Conservation (phyloP, 805 yeast species). For the Spathaspora gorwiae region DNA sequence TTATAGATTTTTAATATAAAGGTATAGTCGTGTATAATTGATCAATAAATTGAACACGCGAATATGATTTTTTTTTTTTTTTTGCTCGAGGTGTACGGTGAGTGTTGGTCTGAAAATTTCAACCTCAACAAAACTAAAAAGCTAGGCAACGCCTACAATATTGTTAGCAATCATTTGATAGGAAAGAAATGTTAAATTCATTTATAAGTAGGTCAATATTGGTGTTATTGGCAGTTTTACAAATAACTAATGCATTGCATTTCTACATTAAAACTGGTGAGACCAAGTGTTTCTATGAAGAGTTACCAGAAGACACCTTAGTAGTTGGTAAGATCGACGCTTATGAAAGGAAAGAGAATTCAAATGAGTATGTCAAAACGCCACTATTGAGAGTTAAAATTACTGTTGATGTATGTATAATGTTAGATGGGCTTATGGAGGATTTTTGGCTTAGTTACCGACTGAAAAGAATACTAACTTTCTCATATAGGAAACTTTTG, state of each 20-base stretch:
- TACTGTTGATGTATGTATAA: slow-evolving; percentile 54
- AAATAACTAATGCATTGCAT: slow-evolving; percentile 51
- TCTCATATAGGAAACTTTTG: slow-evolving; percentile 50
- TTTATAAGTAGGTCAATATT: background rate
- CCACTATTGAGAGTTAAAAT: slow-evolving; percentile 58
- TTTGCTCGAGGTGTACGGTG: too few relatives aligned
- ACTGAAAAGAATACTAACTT: background rate
- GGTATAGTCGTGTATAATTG: too few relatives aligned
- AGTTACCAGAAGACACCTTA: slow-evolving; percentile 69
- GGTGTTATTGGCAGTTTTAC: slow-evolving; percentile 11
- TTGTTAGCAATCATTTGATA: background rate
- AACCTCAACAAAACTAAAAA: background rate
- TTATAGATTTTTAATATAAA: too few relatives aligned
- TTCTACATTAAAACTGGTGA: slow-evolving; percentile 75
- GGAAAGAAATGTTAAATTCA: slow-evolving; percentile 5
- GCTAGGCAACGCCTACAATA: slow-evolving; percentile 1
- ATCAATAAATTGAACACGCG: too few relatives aligned
- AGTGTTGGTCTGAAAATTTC: too few relatives aligned
- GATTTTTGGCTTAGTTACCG: background rate
- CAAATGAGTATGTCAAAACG: slow-evolving; percentile 47
- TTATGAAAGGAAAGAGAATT: slow-evolving; percentile 49
- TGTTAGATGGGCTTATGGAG: background rate
- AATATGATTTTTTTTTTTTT: too few relatives aligned
- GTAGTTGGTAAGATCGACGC: slow-evolving; percentile 75
- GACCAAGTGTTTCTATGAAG: slow-evolving; percentile 79